Evolutionary conservation across 352 stramenopile species (phyloP).

Genomic region (Phytophthora foliorum): DNA sequence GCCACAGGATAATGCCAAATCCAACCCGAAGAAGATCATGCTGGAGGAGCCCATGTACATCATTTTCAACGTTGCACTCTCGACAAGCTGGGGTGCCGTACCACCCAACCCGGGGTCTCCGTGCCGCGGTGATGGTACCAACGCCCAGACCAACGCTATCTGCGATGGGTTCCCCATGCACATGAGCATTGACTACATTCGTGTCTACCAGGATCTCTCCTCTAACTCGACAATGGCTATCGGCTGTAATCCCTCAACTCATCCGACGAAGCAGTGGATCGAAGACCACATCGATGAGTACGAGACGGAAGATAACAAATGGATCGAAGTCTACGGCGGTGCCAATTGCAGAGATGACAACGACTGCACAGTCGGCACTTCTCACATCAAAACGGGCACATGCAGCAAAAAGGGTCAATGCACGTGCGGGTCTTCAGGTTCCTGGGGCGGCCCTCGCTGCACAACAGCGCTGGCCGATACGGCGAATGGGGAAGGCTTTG

Average conservation of each 20-base stretch:
- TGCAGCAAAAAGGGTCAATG: slow-evolving; percentile 43
- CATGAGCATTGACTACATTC: slow-evolving; percentile 71
- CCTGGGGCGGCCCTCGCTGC: slow-evolving; percentile 59
- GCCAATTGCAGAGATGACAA: slow-evolving; percentile 48
- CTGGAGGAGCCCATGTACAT: slow-evolving; percentile 74
- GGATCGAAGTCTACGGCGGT: slow-evolving; percentile 50
- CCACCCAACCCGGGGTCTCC: slow-evolving; percentile 54
- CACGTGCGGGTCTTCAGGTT: slow-evolving; percentile 39
- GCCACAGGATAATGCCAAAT: slow-evolving; percentile 40
- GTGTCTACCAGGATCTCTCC: slow-evolving; percentile 61
- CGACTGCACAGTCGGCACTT: slow-evolving; percentile 55
- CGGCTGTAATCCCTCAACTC: slow-evolving; percentile 58
- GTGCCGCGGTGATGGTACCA: slow-evolving; percentile 42
- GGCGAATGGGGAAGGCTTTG: slow-evolving; percentile 45
- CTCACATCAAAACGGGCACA: slow-evolving; percentile 45
- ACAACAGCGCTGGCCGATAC: slow-evolving; percentile 42
- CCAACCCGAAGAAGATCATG: slow-evolving; percentile 66
- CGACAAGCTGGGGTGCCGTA: slow-evolving; percentile 51
- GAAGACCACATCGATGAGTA: slow-evolving; percentile 64
- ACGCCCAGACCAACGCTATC: slow-evolving; percentile 46
- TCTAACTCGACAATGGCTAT: slow-evolving; percentile 51
- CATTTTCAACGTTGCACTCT: slow-evolving; percentile 77
- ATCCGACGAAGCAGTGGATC: slow-evolving; percentile 67
- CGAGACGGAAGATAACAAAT: slow-evolving; percentile 49
- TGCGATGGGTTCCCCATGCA: slow-evolving; percentile 70